Percentiles rank a stretch among this genome's conserved stretches.
Evolutionary conservation across 192 early-diverging fungal genomes (phyloP).

Genomic region (Backusella tuberculispora): DNA sequence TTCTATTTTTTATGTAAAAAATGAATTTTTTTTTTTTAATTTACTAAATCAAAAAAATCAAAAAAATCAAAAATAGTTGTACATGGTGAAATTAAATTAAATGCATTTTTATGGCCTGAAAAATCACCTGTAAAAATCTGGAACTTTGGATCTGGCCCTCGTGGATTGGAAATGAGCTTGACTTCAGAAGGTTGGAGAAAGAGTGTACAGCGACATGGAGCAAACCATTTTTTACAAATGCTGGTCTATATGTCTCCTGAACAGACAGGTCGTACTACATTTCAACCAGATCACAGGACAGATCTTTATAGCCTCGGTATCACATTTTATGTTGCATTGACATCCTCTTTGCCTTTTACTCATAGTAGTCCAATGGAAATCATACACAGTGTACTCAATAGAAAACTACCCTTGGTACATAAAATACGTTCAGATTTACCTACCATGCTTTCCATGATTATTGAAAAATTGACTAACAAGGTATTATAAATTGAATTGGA

Average conservation of each 20-base stretch:
- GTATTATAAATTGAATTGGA: constrained; percentile 2
- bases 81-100: constrained; percentile 37
- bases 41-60: too few relatives aligned
- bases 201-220: constrained; percentile 6
- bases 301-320: constrained; percentile 44
- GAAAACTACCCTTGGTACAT: constrained; percentile 30
- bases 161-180: constrained; percentile 28
- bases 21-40: neutral
- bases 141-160: constrained; percentile 33
- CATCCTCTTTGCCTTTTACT: constrained; percentile 29
- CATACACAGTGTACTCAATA: constrained; percentile 37
- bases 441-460: constrained; percentile 28
- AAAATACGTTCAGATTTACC: constrained; percentile 28
- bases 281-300: constrained; percentile 40
- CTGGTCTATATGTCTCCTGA: constrained; percentile 40
- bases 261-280: constrained; percentile 40
- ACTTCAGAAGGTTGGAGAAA: constrained; percentile 35
- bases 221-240: constrained; percentile 29
- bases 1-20: too few relatives aligned
- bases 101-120: constrained; percentile 34
- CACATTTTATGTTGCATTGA: constrained; percentile 34
- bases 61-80: constrained; percentile 14
- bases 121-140: constrained; percentile 20
- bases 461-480: constrained; percentile 42
- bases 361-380: constrained; percentile 38